phyloP scores from a whole-genome alignment of 176 grass and related monocot species.

The Aegilops longissima region DNA sequence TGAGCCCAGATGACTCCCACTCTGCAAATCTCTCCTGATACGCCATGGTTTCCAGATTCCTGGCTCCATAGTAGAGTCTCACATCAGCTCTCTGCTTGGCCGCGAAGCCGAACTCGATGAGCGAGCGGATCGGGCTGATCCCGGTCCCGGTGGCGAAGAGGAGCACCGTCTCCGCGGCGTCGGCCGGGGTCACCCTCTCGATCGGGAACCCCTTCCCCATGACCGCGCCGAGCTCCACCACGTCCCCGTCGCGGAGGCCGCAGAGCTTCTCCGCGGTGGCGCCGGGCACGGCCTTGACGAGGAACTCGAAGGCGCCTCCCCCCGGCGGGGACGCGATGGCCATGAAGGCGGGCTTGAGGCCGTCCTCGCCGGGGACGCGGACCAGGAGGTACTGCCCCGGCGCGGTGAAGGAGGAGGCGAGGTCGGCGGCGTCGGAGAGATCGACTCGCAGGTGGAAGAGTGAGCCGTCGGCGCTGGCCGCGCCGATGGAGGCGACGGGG shows the following conservation, averaged over 20 bases:
- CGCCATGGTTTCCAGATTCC: slow-evolving; percentile 76
- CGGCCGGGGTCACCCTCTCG: slow-evolving; percentile 45
- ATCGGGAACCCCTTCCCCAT: slow-evolving; percentile 81
- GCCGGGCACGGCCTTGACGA: slow-evolving; percentile 70
- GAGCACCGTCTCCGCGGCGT: slow-evolving; percentile 47
- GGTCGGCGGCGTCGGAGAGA: slow-evolving; percentile 55
- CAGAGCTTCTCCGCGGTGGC: slow-evolving; percentile 66
- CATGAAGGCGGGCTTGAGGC: slow-evolving; percentile 61
- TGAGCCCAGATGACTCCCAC: slow-evolving; percentile 74
- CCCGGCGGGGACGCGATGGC: slow-evolving; percentile 71
- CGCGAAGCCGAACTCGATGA: slow-evolving; percentile 78
- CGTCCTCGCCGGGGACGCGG: slow-evolving; percentile 52
- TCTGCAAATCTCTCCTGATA: slow-evolving; percentile 72
- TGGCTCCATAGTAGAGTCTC: slow-evolving; percentile 92
- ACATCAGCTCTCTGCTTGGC: slow-evolving; percentile 71
- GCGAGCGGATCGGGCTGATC: slow-evolving; percentile 82
- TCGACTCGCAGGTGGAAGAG: slow-evolving; percentile 64
- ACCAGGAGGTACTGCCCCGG: slow-evolving; percentile 75
- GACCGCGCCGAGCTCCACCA: slow-evolving; percentile 74
- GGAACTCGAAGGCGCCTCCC: slow-evolving; percentile 48
- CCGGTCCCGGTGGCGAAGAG: slow-evolving; percentile 89
- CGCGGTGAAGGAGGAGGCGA: slow-evolving; percentile 35
- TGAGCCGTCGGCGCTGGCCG: slow-evolving; percentile 57
- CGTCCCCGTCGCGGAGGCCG: slow-evolving; percentile 52
- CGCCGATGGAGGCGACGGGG: slow-evolving; percentile 40